phyloP scores from a whole-genome alignment of 495 filamentous ascomycete genomes.

The Neurospora tetraspora region DNA sequence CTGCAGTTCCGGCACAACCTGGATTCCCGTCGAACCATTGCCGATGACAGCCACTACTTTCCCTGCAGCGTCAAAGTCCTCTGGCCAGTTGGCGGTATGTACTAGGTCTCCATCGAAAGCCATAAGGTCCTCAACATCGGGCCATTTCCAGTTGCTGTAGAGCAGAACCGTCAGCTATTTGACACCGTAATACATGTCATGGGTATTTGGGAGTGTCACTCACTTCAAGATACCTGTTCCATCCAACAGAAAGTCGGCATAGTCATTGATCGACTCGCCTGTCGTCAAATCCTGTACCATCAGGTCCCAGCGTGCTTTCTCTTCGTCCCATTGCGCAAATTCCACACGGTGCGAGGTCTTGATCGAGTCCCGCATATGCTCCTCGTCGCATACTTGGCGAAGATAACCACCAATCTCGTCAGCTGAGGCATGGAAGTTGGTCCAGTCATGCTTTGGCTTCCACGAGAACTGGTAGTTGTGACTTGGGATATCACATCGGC shows the following conservation, averaged over 20 bases:
- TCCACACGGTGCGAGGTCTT: slow-evolving; percentile 32
- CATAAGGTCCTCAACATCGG: slow-evolving; percentile 36
- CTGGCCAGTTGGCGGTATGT: slow-evolving; percentile 52
- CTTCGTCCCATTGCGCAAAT: slow-evolving; percentile 32
- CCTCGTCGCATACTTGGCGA: slow-evolving; percentile 41
- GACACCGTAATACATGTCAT: neutral
- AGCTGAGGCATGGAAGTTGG: slow-evolving; percentile 45
- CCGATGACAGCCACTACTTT: slow-evolving; percentile 52
- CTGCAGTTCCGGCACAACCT: slow-evolving; percentile 52
- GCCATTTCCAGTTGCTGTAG: slow-evolving; percentile 54
- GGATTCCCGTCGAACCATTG: slow-evolving; percentile 47
- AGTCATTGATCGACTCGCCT: slow-evolving; percentile 33
- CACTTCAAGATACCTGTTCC: slow-evolving; percentile 51
- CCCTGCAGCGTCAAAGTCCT: slow-evolving; percentile 41
- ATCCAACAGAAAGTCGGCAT: slow-evolving; percentile 47
- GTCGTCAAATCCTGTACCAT: slow-evolving; percentile 36
- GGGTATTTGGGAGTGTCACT: slow-evolving; percentile 3
- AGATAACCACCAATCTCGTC: slow-evolving; percentile 53
- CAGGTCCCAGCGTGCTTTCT: slow-evolving; percentile 39
- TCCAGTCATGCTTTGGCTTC: slow-evolving; percentile 48
- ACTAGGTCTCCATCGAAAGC: slow-evolving; percentile 43
- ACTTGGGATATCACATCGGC: slow-evolving; percentile 44
- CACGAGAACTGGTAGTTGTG: slow-evolving; percentile 49
- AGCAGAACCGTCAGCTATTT: slow-evolving; percentile 14
- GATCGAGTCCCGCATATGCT: slow-evolving; percentile 42